Evolutionary conservation across 306 rosid genomes (phyloP).

Genomic region (Dryas alaskensis): DNA sequence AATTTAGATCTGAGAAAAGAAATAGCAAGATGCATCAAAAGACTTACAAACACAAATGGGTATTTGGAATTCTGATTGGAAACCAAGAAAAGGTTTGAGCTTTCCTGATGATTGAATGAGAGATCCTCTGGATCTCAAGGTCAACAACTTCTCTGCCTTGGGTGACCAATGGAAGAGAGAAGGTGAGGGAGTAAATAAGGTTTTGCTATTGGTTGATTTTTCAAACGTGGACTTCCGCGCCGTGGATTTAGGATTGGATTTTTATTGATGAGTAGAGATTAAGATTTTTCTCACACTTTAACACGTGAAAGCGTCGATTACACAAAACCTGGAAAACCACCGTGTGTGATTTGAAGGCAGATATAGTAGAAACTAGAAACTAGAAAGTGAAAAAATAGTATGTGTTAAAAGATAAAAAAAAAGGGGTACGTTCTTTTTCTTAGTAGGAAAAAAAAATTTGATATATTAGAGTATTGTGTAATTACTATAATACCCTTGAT

Average conservation of each 20-base stretch:
- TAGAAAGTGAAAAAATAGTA: no score
- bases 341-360: no score
- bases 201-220: neutral
- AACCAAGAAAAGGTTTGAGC: neutral
- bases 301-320: no score
- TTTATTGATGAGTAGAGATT: neutral
- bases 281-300: no score
- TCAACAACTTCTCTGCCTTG: conserved; percentile 34
- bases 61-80: neutral
- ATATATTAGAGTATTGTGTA: no score
- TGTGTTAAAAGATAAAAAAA: no score
- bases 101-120: neutral
- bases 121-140: conserved; percentile 52
- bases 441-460: no score
- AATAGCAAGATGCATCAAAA: conserved; percentile 16
- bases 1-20: conserved; percentile 32
- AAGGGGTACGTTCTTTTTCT: no score
- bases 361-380: no score
- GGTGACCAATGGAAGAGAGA: conserved; percentile 1
- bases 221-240: conserved; percentile 23
- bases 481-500: no score
- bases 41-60: conserved; percentile 30
- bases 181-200: neutral
- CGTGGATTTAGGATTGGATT: conserved; percentile 11
- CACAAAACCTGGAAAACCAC: no score